Conservation (phyloP, 2,329 filamentous ascomycete species). For the Rhynchosporium agropyri region DNA sequence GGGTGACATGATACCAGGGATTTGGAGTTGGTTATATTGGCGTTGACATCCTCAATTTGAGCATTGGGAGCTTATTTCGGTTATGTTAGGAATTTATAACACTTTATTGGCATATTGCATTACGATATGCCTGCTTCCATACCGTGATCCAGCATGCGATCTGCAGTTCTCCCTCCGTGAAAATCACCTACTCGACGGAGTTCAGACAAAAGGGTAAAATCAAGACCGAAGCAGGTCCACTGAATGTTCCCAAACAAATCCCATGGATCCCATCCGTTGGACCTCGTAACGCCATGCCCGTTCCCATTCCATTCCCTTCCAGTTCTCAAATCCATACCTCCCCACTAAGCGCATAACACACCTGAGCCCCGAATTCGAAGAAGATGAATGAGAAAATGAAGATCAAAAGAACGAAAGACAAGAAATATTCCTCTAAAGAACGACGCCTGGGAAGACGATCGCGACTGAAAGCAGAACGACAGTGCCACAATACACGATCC, state of each 20-base stretch:
- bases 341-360: too few species aligned
- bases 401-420: background rate
- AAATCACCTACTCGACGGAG: too few species aligned
- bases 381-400: background rate
- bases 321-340: background rate
- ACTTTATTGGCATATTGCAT: too few species aligned
- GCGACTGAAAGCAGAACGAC: background rate
- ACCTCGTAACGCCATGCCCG: constrained; percentile 1
- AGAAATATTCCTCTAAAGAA: background rate
- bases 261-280: background rate
- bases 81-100: too few species aligned
- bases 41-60: background rate
- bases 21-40: constrained; percentile 2
- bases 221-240: background rate
- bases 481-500: too few species aligned
- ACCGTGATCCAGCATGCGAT: too few species aligned
- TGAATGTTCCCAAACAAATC: background rate
- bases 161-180: too few species aligned
- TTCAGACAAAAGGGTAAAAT: background rate
- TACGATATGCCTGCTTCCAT: too few species aligned
- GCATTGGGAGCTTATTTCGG: too few species aligned
- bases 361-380: too few species aligned
- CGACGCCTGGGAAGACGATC: background rate
- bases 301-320: background rate
- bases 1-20: constrained; percentile 23